Evolutionary conservation across 2,329 filamentous ascomycete species (phyloP).

Genomic region (Fusarium sp.): DNA sequence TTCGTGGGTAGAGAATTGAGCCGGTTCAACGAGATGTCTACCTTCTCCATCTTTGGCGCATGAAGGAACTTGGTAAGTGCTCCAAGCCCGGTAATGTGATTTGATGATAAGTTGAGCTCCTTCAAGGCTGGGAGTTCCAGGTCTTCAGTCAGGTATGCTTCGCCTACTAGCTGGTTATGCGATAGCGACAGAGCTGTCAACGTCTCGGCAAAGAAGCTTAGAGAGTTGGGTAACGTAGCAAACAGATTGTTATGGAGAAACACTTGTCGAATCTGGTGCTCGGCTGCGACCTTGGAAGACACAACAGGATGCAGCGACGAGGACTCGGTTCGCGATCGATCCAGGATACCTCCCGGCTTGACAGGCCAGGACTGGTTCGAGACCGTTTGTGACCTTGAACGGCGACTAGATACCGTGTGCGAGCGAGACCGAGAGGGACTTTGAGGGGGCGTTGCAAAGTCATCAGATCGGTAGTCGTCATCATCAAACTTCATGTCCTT

Average conservation of each 20-base stretch:
- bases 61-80: slow-evolving; percentile 74
- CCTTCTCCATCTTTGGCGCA: slow-evolving; percentile 80
- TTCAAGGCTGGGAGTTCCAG: slow-evolving; percentile 79
- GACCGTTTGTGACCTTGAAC: slow-evolving; percentile 59
- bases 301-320: slow-evolving; percentile 69
- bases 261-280: slow-evolving; percentile 66
- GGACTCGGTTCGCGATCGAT: slow-evolving; percentile 75
- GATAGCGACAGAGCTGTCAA: slow-evolving; percentile 80
- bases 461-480: slow-evolving; percentile 63
- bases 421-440: slow-evolving; percentile 62
- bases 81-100: slow-evolving; percentile 78
- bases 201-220: slow-evolving; percentile 78
- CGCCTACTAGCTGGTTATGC: slow-evolving; percentile 77
- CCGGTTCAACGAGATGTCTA: slow-evolving; percentile 88
- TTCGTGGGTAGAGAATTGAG: slow-evolving; percentile 74
- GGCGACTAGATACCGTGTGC: slow-evolving; percentile 58
- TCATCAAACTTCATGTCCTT: slow-evolving; percentile 42
- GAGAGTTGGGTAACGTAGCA: slow-evolving; percentile 74
- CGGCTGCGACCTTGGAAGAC: slow-evolving; percentile 66
- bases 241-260: slow-evolving; percentile 85
- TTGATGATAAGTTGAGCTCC: slow-evolving; percentile 81
- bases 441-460: slow-evolving; percentile 69
- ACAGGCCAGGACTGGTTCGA: slow-evolving; percentile 66
- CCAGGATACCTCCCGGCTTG: slow-evolving; percentile 73
- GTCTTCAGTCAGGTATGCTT: slow-evolving; percentile 73